These are phyloP conservation scores for Fonsecaea erecta DNA, from an alignment of 2,329 filamentous ascomycete genomes.

Conservation along the genomic window DNA sequence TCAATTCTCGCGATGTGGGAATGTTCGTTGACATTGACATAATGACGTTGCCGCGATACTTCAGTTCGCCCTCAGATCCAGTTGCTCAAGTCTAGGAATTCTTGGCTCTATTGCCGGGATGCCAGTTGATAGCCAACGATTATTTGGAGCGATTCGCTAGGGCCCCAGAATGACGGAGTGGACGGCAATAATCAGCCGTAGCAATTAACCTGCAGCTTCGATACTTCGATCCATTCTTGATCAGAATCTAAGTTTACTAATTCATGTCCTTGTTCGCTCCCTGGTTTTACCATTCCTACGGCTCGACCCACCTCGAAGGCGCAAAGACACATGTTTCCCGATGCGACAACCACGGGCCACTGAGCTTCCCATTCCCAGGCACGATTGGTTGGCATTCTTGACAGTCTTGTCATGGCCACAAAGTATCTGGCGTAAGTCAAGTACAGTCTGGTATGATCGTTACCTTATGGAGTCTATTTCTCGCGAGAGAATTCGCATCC, in stretches of 20 bases:
- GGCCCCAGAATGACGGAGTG: not conserved
- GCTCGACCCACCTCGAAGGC: not conserved
- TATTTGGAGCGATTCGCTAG: not conserved
- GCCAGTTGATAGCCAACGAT: constrained; percentile 69
- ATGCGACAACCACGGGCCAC: not conserved
- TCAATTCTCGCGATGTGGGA: constrained; percentile 79
- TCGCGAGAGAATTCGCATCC: not conserved
- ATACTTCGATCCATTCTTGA: not conserved
- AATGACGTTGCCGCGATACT: constrained; percentile 70
- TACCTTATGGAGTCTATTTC: not conserved
- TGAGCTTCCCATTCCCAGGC: not conserved
- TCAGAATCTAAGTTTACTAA: not conserved
- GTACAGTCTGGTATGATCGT: not conserved
- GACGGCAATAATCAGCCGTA: not conserved
- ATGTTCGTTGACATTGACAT: constrained; percentile 74
- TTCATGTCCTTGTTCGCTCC: not conserved
- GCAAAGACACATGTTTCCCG: not conserved
- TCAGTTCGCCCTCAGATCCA: constrained; percentile 66
- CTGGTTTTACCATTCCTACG: not conserved
- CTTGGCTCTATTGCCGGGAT: constrained; percentile 81
- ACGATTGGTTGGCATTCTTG: not conserved
- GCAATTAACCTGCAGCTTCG: not conserved
- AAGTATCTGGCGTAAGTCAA: not conserved
- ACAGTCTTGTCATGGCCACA: not conserved
- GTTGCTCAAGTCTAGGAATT: constrained; percentile 71